A percentile compares a stretch with the other conserved stretches of the same genome.
phyloP scores from a whole-genome alignment of 805 yeast genomes.

The Candida piceae region DNA sequence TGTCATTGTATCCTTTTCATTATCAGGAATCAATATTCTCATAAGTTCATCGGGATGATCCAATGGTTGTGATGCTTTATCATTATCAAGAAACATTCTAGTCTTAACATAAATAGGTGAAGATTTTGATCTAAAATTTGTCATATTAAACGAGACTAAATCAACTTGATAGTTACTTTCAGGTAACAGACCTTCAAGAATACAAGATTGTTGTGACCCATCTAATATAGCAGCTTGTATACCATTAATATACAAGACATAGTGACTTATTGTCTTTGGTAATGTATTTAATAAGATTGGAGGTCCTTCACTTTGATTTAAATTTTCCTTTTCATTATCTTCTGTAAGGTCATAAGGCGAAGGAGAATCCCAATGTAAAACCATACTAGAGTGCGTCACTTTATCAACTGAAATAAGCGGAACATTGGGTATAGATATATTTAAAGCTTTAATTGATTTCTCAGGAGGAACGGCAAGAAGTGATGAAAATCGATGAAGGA shows the following conservation, averaged over 20 bases:
- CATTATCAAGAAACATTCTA: constrained; percentile 11
- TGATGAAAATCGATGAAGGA: constrained; percentile 22
- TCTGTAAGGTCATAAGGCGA: constrained; percentile 4
- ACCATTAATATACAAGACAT: constrained; percentile 37
- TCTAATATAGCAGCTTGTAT: constrained; percentile 29
- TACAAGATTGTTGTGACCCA: constrained; percentile 33
- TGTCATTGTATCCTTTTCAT: constrained; percentile 26
- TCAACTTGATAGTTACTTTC: constrained; percentile 38
- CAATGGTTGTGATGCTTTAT: constrained; percentile 16
- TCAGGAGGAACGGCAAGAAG: constrained; percentile 39
- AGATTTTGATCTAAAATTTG: constrained; percentile 37
- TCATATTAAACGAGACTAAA: constrained; percentile 36
- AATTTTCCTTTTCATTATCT: constrained; percentile 3
- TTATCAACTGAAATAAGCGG: constrained; percentile 53
- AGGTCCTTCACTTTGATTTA: constrained; percentile 18
- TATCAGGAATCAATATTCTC: constrained; percentile 30
- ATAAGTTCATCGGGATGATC: constrained; percentile 37
- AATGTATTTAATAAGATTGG: constrained; percentile 18
- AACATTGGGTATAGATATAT: constrained; percentile 50
- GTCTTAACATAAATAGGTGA: constrained; percentile 38
- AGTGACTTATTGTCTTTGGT: constrained; percentile 29
- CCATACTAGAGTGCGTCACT: constrained; percentile 40
- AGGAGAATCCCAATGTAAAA: constrained; percentile 49
- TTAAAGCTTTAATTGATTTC: constrained; percentile 40
- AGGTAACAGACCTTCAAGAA: constrained; percentile 29